Evolutionary conservation across 805 yeast species (phyloP).

Genomic region (Wickerhamiella vanderwaltii): DNA sequence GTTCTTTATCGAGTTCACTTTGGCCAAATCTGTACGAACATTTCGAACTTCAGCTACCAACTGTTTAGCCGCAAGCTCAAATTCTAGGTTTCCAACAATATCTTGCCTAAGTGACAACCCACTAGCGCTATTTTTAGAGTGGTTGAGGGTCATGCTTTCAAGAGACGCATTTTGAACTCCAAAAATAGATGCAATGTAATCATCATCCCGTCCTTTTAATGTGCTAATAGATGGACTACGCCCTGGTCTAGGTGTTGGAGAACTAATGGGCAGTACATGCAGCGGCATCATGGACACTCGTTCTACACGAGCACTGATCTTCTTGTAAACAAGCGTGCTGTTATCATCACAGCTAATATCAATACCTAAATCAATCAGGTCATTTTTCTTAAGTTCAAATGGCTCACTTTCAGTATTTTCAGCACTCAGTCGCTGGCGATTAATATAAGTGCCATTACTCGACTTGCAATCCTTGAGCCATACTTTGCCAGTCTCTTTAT

Average conservation of each 20-base stretch:
- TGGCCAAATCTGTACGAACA: conserved; percentile 27
- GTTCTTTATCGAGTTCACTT: conserved; percentile 23
- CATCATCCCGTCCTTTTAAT: conserved; percentile 6
- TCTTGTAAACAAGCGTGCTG: conserved; percentile 58
- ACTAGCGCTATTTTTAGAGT: conserved; percentile 26
- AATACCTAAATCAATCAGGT: conserved; percentile 85
- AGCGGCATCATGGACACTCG: conserved; percentile 50
- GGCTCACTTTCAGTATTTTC: conserved; percentile 41
- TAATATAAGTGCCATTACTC: conserved; percentile 89
- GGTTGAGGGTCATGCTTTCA: conserved; percentile 28
- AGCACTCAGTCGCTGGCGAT: conserved; percentile 53
- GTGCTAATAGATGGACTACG: conserved; percentile 11
- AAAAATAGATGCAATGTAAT: conserved; percentile 22
- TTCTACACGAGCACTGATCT: conserved; percentile 74
- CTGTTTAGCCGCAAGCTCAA: conserved; percentile 28
- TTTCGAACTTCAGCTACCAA: conserved; percentile 27
- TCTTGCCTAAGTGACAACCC: conserved; percentile 28
- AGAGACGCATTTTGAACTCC: conserved; percentile 27
- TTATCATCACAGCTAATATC: conserved; percentile 45
- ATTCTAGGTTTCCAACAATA: conserved; percentile 22
- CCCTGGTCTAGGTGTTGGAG: not conserved
- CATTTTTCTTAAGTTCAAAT: conserved; percentile 61
- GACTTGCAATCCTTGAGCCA: conserved; percentile 78
- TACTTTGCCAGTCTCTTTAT: conserved; percentile 47
- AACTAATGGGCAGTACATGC: conserved; percentile 16